These are phyloP conservation scores for Polyplosphaeria fusca DNA, from an alignment of 495 filamentous ascomycete species.

Conservation along the genomic window DNA sequence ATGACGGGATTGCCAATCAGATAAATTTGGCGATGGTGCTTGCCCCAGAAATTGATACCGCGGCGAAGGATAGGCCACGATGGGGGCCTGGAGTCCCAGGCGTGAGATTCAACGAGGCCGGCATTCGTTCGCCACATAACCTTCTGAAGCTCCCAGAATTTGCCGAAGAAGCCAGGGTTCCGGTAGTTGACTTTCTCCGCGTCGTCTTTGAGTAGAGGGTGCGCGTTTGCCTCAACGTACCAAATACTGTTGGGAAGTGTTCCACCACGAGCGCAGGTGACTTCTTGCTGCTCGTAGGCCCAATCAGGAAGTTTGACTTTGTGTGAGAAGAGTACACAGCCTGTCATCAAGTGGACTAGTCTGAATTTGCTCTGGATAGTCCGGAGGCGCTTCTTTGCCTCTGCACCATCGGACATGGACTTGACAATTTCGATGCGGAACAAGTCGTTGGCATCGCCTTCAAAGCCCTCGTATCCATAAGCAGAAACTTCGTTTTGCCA, in stretches of 20 bases:
- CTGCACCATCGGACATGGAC: constrained; percentile 73
- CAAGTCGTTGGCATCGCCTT: constrained; percentile 92
- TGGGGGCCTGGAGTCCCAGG: constrained; percentile 92
- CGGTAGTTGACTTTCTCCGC: constrained; percentile 93
- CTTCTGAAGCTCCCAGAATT: constrained; percentile 98
- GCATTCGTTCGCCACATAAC: constrained; percentile 99
- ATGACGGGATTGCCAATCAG: constrained; percentile 92
- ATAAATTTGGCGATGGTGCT: constrained; percentile 88
- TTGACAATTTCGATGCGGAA: constrained; percentile 95
- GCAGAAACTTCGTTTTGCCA: constrained; percentile 99
- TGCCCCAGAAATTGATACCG: constrained; percentile 99
- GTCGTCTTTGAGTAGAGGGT: constrained; percentile 67
- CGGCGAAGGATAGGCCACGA: constrained; percentile 92
- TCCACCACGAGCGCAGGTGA: constrained; percentile 90
- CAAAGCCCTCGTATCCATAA: constrained; percentile 95
- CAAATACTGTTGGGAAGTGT: constrained; percentile 94
- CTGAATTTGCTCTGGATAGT: constrained; percentile 97
- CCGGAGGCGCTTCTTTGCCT: constrained; percentile 78
- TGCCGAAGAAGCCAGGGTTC: constrained; percentile 93
- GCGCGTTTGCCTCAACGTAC: constrained; percentile 89
- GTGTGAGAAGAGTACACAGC: constrained; percentile 94
- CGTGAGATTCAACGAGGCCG: constrained; percentile 91
- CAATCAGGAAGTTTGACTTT: constrained; percentile 97
- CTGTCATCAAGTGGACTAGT: constrained; percentile 93
- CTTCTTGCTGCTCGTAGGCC: constrained; percentile 96